These are phyloP conservation scores for Neocatenulostroma microsporum DNA, from an alignment of 2,329 filamentous ascomycete genomes.

Conservation along the genomic window DNA sequence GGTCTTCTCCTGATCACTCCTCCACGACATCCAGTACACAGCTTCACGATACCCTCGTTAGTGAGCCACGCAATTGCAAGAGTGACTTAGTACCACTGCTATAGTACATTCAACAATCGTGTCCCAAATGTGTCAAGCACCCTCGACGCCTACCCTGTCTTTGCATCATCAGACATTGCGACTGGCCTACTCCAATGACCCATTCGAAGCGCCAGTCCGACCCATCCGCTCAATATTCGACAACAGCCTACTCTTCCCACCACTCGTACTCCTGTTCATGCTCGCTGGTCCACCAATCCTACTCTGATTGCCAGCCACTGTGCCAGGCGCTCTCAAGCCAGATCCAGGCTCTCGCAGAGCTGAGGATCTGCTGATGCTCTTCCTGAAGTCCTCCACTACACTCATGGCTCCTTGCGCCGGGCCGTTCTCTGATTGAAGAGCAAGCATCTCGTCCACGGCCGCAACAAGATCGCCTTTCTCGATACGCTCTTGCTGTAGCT, in stretches of 20 bases:
- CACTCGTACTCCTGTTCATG: slow-evolving; percentile 21
- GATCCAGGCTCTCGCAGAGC: too few relatives aligned
- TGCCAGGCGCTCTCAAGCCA: slow-evolving; percentile 52
- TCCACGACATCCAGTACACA: too few relatives aligned
- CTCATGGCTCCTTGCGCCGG: slow-evolving; percentile 19
- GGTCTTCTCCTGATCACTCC: too few relatives aligned
- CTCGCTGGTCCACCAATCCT: slow-evolving; percentile 34
- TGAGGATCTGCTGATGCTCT: slow-evolving; percentile 49
- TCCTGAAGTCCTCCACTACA: slow-evolving; percentile 44
- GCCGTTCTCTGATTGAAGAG: slow-evolving; percentile 46
- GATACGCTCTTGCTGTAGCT: slow-evolving; percentile 66
- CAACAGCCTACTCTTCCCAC: slow-evolving; percentile 64
- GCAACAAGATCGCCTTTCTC: slow-evolving; percentile 79
- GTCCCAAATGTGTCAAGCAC: too few relatives aligned
- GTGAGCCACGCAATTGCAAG: too few relatives aligned
- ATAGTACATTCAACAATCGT: too few relatives aligned
- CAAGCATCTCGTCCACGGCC: slow-evolving; percentile 76
- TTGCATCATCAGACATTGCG: too few relatives aligned
- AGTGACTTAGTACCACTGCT: too few relatives aligned
- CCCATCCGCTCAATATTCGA: slow-evolving; percentile 86
- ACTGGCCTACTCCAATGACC: slow-evolving; percentile 3
- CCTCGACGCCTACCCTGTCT: too few relatives aligned
- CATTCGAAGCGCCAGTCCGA: too few relatives aligned
- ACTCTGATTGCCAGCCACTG: slow-evolving; percentile 36
- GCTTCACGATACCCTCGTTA: too few relatives aligned